Percentiles rank a stretch among this genome's conserved stretches.
Conservation (phyloP, 345 rosid species). For the Gossypium thurberi region DNA sequence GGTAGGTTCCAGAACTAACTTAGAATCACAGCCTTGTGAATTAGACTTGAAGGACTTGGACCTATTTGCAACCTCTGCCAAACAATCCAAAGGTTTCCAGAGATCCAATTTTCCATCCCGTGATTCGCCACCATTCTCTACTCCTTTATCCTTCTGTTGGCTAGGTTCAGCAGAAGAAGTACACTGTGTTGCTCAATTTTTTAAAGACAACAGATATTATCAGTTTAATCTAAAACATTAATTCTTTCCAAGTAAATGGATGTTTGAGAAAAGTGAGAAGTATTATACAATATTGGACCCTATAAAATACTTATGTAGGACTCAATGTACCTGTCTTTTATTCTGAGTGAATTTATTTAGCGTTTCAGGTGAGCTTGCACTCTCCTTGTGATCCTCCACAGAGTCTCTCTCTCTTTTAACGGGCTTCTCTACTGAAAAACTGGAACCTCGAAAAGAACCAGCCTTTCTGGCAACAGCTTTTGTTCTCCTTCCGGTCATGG, state of each 20-base stretch:
- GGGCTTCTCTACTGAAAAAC: background rate
- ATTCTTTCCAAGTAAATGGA: background rate
- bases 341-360: background rate
- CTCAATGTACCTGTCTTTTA: background rate
- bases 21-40: background rate
- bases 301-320: background rate
- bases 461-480: background rate
- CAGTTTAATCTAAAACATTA: background rate
- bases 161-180: background rate
- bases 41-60: background rate
- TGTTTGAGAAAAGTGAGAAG: background rate
- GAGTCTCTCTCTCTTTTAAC: background rate
- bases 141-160: background rate
- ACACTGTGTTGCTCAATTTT: background rate
- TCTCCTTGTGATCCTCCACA: background rate
- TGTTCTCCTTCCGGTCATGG: background rate
- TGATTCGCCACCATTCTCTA: background rate
- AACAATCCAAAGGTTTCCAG: background rate
- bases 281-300: background rate
- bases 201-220: background rate
- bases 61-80: background rate
- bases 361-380: slow-evolving; percentile 2
- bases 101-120: background rate
- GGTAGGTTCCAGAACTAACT: background rate
- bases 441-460: background rate